Evolutionary conservation across 148 eudicot genomes (phyloP).

Genomic region (Rhododendron vialii): DNA sequence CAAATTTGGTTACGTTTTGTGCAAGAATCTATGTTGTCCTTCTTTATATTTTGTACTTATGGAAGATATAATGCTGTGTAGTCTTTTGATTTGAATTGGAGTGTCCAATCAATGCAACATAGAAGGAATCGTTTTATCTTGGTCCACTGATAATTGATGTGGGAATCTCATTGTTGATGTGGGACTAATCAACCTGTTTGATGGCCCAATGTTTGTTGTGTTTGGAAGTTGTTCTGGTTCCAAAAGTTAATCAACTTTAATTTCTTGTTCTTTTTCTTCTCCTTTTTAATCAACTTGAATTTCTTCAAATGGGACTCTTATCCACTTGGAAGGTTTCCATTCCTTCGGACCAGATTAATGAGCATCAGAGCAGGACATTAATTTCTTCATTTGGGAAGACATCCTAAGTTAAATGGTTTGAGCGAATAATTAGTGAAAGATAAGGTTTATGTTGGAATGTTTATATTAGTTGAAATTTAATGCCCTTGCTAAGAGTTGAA

Average conservation of each 20-base stretch:
- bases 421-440: background rate
- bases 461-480: background rate
- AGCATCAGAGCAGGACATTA: background rate
- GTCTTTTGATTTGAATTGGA: background rate
- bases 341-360: background rate
- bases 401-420: background rate
- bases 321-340: slow-evolving; percentile 4
- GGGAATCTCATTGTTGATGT: slow-evolving; percentile 20
- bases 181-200: slow-evolving; percentile 8
- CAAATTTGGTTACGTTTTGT: background rate
- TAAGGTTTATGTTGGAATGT: background rate
- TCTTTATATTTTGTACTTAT: background rate
- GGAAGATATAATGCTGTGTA: background rate
- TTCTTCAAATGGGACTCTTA: background rate
- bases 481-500: background rate
- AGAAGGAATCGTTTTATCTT: slow-evolving; percentile 12
- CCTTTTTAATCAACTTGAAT: background rate
- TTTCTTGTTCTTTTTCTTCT: background rate
- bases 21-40: background rate
- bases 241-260: slow-evolving; percentile 4
- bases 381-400: background rate
- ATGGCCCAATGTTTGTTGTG: background rate
- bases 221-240: slow-evolving; percentile 9
- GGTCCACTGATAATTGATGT: slow-evolving; percentile 10
- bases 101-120: slow-evolving; percentile 1